A percentile compares a stretch with the other conserved stretches of the same genome.
phyloP scores from a whole-genome alignment of 108 stramenopile species.

The Nitzschia inconspicua region DNA sequence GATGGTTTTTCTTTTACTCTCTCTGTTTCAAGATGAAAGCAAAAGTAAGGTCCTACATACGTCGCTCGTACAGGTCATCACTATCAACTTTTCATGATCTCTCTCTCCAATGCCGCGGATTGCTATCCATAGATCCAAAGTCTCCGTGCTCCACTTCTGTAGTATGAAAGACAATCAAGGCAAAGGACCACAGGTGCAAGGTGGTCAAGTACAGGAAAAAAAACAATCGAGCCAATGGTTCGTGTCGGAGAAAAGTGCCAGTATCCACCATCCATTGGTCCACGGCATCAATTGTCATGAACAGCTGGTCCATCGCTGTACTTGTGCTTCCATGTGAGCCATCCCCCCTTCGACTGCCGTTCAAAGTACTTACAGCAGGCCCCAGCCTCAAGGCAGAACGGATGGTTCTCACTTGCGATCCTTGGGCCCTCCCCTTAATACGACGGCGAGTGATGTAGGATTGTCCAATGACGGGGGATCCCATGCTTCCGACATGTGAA shows the following conservation, averaged over 20 bases:
- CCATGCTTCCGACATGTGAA: neutral
- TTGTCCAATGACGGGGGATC: too few species aligned
- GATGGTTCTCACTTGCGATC: conserved; percentile 46
- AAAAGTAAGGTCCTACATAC: too few species aligned
- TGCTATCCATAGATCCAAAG: conserved; percentile 39
- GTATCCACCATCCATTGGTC: conserved; percentile 72
- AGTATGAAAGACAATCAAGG: conserved; percentile 73
- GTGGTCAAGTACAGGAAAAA: conserved; percentile 66
- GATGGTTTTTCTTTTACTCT: too few species aligned
- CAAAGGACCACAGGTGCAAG: conserved; percentile 83
- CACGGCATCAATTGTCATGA: conserved; percentile 63
- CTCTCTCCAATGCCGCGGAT: conserved; percentile 37
- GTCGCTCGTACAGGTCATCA: neutral
- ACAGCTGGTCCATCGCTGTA: conserved; percentile 60
- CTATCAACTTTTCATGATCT: neutral
- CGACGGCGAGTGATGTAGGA: conserved; percentile 15
- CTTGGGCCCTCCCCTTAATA: conserved; percentile 41
- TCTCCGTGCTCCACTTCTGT: conserved; percentile 31
- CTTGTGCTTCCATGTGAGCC: too few species aligned
- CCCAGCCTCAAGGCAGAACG: conserved; percentile 59
- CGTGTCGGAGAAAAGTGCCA: conserved; percentile 61
- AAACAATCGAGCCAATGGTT: conserved; percentile 72
- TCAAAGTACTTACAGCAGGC: too few species aligned
- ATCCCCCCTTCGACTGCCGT: conserved; percentile 20
- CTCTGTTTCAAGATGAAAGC: too few species aligned